Evolutionary conservation across 768 basidiomycete species (phyloP).

Genomic region (Suillus fuscotomentosus): DNA sequence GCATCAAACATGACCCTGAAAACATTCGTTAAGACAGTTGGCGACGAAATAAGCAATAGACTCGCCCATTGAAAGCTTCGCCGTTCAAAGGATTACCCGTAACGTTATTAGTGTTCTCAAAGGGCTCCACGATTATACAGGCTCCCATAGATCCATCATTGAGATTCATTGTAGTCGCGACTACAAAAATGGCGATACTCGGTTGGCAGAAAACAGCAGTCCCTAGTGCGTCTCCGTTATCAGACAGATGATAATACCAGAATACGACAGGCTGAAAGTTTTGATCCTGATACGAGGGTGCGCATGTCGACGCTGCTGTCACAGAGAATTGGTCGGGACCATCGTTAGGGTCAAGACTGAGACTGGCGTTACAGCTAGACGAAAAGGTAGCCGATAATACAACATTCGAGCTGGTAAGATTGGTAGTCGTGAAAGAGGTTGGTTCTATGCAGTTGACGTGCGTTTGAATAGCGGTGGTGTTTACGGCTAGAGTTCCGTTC

Average conservation of each 20-base stretch:
- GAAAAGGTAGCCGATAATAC: slow-evolving; percentile 44
- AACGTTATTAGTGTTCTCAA: slow-evolving; percentile 46
- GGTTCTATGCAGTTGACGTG: slow-evolving; percentile 47
- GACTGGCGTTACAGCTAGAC: slow-evolving; percentile 42
- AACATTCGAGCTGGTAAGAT: slow-evolving; percentile 25
- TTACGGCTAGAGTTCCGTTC: slow-evolving; percentile 52
- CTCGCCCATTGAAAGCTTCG: slow-evolving; percentile 60
- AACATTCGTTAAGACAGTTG: neutral
- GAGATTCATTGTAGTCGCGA: slow-evolving; percentile 43
- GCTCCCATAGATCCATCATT: slow-evolving; percentile 39
- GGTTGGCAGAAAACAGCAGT: slow-evolving; percentile 60
- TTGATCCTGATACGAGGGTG: slow-evolving; percentile 29
- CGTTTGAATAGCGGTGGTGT: slow-evolving; percentile 49
- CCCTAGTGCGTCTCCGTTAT: slow-evolving; percentile 35
- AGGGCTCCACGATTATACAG: slow-evolving; percentile 33
- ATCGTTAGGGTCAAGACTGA: slow-evolving; percentile 36
- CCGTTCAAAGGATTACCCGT: slow-evolving; percentile 44
- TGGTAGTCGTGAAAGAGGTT: slow-evolving; percentile 23
- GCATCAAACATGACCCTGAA: slow-evolving; percentile 41
- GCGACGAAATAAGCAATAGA: neutral
- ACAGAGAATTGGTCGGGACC: slow-evolving; percentile 53
- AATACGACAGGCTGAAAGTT: slow-evolving; percentile 61
- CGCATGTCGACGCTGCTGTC: slow-evolving; percentile 33
- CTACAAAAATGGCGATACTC: slow-evolving; percentile 41
- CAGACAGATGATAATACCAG: slow-evolving; percentile 51